These are phyloP conservation scores for Collybia nuda DNA, from an alignment of 768 basidiomycete species.

Conservation along the genomic window DNA sequence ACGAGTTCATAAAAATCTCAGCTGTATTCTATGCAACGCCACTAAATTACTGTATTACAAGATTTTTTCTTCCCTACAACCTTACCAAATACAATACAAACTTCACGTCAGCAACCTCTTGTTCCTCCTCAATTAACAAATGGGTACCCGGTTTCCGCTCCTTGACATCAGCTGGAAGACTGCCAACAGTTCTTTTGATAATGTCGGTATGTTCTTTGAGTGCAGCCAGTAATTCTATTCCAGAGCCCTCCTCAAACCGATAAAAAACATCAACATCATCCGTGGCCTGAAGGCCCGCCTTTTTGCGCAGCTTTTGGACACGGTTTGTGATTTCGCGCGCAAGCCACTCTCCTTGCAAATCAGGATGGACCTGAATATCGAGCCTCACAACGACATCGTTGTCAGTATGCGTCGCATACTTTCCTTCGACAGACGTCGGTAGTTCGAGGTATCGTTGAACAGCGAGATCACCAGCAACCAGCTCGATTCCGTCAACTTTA, in stretches of 20 bases:
- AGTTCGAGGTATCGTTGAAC: slow-evolving; percentile 91
- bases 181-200: slow-evolving; percentile 74
- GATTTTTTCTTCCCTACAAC: slow-evolving; percentile 28
- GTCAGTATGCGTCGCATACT: slow-evolving; percentile 84
- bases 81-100: slow-evolving; percentile 71
- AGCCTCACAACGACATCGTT: slow-evolving; percentile 93
- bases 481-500: slow-evolving; percentile 84
- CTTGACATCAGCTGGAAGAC: slow-evolving; percentile 60
- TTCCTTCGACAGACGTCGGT: slow-evolving; percentile 54
- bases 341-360: slow-evolving; percentile 85
- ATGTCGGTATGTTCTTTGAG: slow-evolving; percentile 65
- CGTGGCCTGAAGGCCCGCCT: slow-evolving; percentile 91
- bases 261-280: slow-evolving; percentile 93
- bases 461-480: slow-evolving; percentile 87
- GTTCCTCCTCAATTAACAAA: slow-evolving; percentile 81
- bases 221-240: slow-evolving; percentile 62
- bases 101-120: slow-evolving; percentile 79
- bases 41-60: slow-evolving; percentile 25
- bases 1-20: slow-evolving; percentile 9
- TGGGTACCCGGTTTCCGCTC: slow-evolving; percentile 46
- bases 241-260: slow-evolving; percentile 67
- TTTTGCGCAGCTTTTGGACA: slow-evolving; percentile 93
- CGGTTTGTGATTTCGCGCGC: slow-evolving; percentile 90
- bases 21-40: slow-evolving; percentile 27
- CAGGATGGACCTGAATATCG: slow-evolving; percentile 84